phyloP scores from a whole-genome alignment of 371 early-diverging fungal genomes.

The Syncephalastrum contaminatum region DNA sequence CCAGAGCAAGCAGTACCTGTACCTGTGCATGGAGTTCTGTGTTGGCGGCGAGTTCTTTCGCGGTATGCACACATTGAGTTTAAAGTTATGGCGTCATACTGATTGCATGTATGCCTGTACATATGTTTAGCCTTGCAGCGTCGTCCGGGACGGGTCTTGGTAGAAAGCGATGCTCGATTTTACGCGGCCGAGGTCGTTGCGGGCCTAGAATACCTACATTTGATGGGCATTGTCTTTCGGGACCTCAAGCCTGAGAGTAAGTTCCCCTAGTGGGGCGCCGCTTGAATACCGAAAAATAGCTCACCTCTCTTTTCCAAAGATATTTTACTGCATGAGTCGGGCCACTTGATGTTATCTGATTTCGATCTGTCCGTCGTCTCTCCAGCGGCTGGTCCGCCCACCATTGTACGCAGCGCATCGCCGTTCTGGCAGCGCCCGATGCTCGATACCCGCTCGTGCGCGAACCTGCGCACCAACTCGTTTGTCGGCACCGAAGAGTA shows the following conservation, averaged over 20 bases:
- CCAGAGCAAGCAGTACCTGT: slow-evolving; percentile 85
- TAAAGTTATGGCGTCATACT: neutral
- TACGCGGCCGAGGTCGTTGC: slow-evolving; percentile 94
- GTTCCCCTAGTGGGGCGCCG: slow-evolving; percentile 10
- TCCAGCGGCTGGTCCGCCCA: slow-evolving; percentile 63
- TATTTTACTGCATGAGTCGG: slow-evolving; percentile 85
- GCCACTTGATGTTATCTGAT: slow-evolving; percentile 96
- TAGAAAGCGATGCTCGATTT: slow-evolving; percentile 86
- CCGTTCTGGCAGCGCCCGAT: slow-evolving; percentile 53
- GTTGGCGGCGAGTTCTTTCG: slow-evolving; percentile 95
- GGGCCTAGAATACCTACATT: slow-evolving; percentile 89
- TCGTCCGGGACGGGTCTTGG: slow-evolving; percentile 72
- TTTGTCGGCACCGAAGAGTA: slow-evolving; percentile 99
- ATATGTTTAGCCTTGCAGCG: slow-evolving; percentile 61
- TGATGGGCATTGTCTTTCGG: slow-evolving; percentile 91
- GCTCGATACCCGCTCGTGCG: slow-evolving; percentile 87
- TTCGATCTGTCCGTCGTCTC: slow-evolving; percentile 88
- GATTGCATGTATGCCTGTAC: neutral
- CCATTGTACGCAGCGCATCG: slow-evolving; percentile 65
- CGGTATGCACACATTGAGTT: slow-evolving; percentile 31
- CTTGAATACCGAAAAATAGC: no score
- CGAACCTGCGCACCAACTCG: slow-evolving; percentile 84
- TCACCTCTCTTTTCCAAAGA: slow-evolving; percentile 40
- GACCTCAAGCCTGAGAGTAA: slow-evolving; percentile 97
- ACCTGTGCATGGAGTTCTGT: slow-evolving; percentile 96